Percentiles rank a stretch among this genome's conserved stretches.
phyloP scores from a whole-genome alignment of 2,329 filamentous ascomycete genomes.

The Diaporthe longicolla region DNA sequence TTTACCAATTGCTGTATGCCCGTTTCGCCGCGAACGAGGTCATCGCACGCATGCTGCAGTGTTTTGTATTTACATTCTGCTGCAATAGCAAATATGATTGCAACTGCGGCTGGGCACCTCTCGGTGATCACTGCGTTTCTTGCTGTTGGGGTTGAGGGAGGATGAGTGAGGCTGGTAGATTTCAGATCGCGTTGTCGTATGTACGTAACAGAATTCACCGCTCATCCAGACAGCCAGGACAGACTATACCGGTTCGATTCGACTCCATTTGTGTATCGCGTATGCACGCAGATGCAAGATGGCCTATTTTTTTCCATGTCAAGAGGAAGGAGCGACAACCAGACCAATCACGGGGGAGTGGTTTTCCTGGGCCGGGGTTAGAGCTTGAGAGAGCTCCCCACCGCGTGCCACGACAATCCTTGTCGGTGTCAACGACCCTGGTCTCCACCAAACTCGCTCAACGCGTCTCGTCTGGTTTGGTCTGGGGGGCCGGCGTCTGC shows the following conservation, averaged over 20 bases:
- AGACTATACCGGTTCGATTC: conserved; percentile 6
- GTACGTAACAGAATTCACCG: conserved; percentile 1
- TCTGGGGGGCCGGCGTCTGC: conserved; percentile 24
- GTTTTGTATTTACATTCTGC: conserved; percentile 16
- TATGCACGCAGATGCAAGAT: conserved; percentile 20
- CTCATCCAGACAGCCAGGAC: conserved; percentile 4
- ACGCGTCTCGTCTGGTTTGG: conserved; percentile 37
- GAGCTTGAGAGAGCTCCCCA: conserved; percentile 27
- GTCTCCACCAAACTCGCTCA: conserved; percentile 36
- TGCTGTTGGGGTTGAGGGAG: neutral
- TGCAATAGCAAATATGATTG: neutral
- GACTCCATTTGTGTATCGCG: neutral
- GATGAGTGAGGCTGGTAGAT: neutral
- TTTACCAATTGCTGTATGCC: neutral
- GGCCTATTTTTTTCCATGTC: conserved; percentile 18
- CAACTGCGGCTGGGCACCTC: too few relatives aligned
- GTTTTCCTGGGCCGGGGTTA: conserved; percentile 16
- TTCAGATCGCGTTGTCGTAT: neutral
- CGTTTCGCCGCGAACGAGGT: neutral
- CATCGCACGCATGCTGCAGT: neutral
- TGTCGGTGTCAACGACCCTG: conserved; percentile 29
- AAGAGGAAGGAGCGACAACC: conserved; percentile 16
- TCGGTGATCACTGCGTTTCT: too few relatives aligned
- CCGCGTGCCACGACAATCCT: conserved; percentile 31
- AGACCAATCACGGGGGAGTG: neutral